Percentiles rank a stretch among this genome's conserved stretches.
These are phyloP conservation scores for Penicillium lagena DNA, from an alignment of 495 filamentous ascomycete species.

Conservation along the genomic window DNA sequence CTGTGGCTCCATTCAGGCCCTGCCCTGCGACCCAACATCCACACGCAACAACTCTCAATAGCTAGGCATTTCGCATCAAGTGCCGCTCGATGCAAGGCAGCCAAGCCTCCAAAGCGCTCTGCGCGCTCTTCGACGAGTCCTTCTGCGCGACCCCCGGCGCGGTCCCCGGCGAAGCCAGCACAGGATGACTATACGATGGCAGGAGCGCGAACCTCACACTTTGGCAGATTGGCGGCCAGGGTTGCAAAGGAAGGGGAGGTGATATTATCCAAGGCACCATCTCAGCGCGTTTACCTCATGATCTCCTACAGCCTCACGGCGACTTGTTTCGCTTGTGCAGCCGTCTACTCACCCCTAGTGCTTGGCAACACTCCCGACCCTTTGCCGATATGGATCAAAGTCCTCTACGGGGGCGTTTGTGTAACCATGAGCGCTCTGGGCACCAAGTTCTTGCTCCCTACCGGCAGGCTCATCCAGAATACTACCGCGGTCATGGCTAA, in stretches of 20 bases:
- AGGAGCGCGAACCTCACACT: slow-evolving; percentile 12
- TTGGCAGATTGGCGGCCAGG: slow-evolving; percentile 29
- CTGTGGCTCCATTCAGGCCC: slow-evolving; percentile 17
- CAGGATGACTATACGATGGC: slow-evolving; percentile 17
- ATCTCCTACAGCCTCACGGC: slow-evolving; percentile 47
- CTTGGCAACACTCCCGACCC: slow-evolving; percentile 27
- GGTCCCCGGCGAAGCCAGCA: slow-evolving; percentile 10
- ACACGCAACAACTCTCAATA: slow-evolving; percentile 6
- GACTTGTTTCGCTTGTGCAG: slow-evolving; percentile 53
- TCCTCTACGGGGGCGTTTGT: slow-evolving; percentile 33
- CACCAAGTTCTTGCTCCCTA: slow-evolving; percentile 27
- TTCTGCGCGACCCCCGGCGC: background rate
- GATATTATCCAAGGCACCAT: slow-evolving; percentile 54
- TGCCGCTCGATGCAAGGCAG: slow-evolving; percentile 13
- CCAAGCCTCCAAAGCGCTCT: slow-evolving; percentile 8
- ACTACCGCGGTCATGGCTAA: slow-evolving; percentile 30
- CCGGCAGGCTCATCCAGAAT: slow-evolving; percentile 24
- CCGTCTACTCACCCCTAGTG: slow-evolving; percentile 44
- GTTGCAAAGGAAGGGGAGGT: slow-evolving; percentile 32
- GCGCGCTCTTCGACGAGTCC: too few relatives aligned
- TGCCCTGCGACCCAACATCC: slow-evolving; percentile 7
- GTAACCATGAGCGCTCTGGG: slow-evolving; percentile 39
- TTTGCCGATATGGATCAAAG: slow-evolving; percentile 34
- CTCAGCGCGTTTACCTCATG: slow-evolving; percentile 51
- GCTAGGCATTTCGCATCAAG: slow-evolving; percentile 33